These are phyloP conservation scores for Emergomyces orientalis DNA, from an alignment of 2,329 filamentous ascomycete species.

Conservation along the genomic window DNA sequence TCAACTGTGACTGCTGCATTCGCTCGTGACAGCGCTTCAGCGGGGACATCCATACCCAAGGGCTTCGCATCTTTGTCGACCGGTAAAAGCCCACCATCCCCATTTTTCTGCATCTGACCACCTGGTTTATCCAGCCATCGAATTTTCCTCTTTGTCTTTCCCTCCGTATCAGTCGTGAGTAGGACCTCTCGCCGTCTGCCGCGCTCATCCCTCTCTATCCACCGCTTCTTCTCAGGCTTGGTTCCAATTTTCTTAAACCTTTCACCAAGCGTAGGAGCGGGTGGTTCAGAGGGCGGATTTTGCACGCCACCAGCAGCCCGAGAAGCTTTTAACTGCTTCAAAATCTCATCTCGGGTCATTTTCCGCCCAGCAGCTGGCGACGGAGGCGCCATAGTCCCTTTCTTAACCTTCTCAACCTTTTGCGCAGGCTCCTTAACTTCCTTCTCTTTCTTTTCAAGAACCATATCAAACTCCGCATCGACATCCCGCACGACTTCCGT, in stretches of 20 bases:
- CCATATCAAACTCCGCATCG: conserved; percentile 51
- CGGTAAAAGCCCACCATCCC: conserved; percentile 29
- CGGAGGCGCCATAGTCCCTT: conserved; percentile 41
- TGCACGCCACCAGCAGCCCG: conserved; percentile 34
- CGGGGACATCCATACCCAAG: conserved; percentile 44
- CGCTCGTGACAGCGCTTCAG: conserved; percentile 31
- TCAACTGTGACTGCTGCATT: conserved; percentile 24
- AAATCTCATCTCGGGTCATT: conserved; percentile 49
- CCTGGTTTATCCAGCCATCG: conserved; percentile 41
- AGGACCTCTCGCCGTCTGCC: conserved; percentile 49
- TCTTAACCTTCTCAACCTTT: conserved; percentile 38
- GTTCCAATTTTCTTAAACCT: conserved; percentile 47
- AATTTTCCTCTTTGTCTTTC: conserved; percentile 53
- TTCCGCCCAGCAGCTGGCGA: conserved; percentile 27
- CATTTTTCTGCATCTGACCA: conserved; percentile 20
- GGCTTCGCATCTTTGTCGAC: conserved; percentile 40
- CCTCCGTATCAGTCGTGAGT: conserved; percentile 49
- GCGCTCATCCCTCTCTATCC: conserved; percentile 47
- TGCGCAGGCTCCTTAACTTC: conserved; percentile 23
- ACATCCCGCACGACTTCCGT: conserved; percentile 30
- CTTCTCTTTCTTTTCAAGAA: conserved; percentile 32
- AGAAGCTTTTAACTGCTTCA: conserved; percentile 50
- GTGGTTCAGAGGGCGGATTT: conserved; percentile 36
- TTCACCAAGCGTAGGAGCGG: conserved; percentile 43
- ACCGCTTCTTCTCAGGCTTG: conserved; percentile 41